Base-by-base conservation (phyloP, 768 basidiomycete genomes). In the Podaxis sp. region DNA sequence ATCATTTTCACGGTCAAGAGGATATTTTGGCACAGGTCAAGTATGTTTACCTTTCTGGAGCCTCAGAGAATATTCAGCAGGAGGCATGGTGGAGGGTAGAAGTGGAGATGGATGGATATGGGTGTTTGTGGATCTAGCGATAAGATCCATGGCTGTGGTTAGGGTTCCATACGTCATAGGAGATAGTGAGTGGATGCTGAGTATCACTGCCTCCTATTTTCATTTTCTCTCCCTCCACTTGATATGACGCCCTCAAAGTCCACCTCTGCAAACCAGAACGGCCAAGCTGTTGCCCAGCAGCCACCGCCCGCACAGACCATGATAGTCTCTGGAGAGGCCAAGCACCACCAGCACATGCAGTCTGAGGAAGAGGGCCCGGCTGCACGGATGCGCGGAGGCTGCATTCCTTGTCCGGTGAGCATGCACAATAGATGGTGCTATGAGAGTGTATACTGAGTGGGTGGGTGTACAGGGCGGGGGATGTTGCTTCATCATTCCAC, bases 31-130 rank as follows among this genome's bases (percentile, higher is more conserved):
- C 32, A 9, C 32, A 0, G 7, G 32, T 5, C 32, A 32, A 2
- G 11, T n/a, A 37, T 23, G 13, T 25, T 27, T 23, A 65, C 73
- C 88, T 68, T 81, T 78, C 74, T 89, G 87, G 54, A 88, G 80
- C 61, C 81, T 76, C 48, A 87, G 68, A 27, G 78, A 82, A 68
- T 81, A 88, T 70, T 82, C 81, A 55, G 74, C 64, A 32, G 80
- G 78, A 46, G 83, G 63, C 83, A 73, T 69, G 62, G 76, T 46
- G 67, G 61, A 21, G 25, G 37, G 55, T 27, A 9, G 32, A 9
- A 32, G 52, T 37, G 48, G 60, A 53, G 66, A 63, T 57, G 61
- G 42, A 61, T 59, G 42, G 38, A 59, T 9, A 38, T 21, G 14
- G 13, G 23, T 6, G 23, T 25, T 28, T 16, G 36, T 42, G 36